These are phyloP conservation scores for Conticribra weissflogii DNA, from an alignment of 108 stramenopile species.

Conservation along the genomic window DNA sequence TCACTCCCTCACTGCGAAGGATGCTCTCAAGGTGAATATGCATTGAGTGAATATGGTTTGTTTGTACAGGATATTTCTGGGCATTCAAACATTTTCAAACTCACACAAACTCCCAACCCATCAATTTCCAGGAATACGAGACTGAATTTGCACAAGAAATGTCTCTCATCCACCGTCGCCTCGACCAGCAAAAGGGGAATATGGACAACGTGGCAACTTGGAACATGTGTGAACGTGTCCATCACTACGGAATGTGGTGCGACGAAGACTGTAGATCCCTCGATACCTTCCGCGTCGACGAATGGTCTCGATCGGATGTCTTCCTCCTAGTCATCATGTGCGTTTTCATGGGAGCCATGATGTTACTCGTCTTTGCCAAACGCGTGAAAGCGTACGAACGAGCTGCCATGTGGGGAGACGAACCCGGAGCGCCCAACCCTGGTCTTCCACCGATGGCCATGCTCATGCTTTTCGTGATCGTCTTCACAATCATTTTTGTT, in stretches of 20 bases:
- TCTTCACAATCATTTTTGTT: constrained; percentile 65
- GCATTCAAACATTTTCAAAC: too few species aligned
- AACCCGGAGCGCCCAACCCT: constrained; percentile 67
- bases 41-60: not conserved
- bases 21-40: constrained; percentile 25
- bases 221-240: constrained; percentile 85
- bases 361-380: constrained; percentile 85
- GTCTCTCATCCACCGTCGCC: constrained; percentile 18
- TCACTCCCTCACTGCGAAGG: constrained; percentile 42
- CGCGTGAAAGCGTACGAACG: constrained; percentile 64
- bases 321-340: constrained; percentile 83
- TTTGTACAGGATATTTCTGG: too few species aligned
- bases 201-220: constrained; percentile 57
- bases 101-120: not conserved
- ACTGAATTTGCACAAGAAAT: constrained; percentile 39
- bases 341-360: constrained; percentile 84
- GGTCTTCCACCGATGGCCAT: constrained; percentile 69
- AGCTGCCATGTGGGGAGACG: constrained; percentile 55
- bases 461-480: constrained; percentile 66
- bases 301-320: constrained; percentile 84
- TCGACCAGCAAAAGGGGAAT: constrained; percentile 44
- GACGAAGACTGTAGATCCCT: constrained; percentile 79
- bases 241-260: constrained; percentile 86
- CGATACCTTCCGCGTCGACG: constrained; percentile 78
- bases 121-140: constrained; percentile 28